phyloP scores from a whole-genome alignment of 345 rosid genomes.

The Acer saccharum region DNA sequence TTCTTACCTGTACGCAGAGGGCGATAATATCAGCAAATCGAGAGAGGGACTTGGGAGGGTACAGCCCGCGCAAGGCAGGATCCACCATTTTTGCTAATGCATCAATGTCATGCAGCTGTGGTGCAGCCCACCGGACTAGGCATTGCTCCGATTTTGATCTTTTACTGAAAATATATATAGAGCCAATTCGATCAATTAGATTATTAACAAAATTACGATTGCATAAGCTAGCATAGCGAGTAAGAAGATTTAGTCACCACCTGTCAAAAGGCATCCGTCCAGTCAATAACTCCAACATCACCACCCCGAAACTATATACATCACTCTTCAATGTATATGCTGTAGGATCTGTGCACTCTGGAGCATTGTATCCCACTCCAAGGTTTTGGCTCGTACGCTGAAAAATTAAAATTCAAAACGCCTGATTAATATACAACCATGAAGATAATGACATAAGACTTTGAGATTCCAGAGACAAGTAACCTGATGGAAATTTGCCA shows the following conservation, averaged over 20 bases:
- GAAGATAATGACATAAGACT: no score
- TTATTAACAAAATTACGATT: not conserved
- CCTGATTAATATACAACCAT: no score
- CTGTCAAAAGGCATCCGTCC: slow-evolving; percentile 85
- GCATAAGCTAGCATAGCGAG: not conserved
- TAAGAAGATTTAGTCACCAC: slow-evolving; percentile 29
- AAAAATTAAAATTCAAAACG: not conserved
- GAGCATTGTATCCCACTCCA: slow-evolving; percentile 90
- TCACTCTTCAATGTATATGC: slow-evolving; percentile 88
- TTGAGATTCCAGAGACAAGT: slow-evolving; percentile 7
- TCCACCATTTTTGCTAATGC: slow-evolving; percentile 76
- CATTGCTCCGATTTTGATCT: slow-evolving; percentile 73
- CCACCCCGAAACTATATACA: slow-evolving; percentile 91
- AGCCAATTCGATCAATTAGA: not conserved
- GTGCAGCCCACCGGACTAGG: slow-evolving; percentile 84
- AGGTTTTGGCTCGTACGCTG: slow-evolving; percentile 90
- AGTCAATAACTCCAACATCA: slow-evolving; percentile 85
- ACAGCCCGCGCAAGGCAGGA: slow-evolving; percentile 92
- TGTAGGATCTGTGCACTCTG: slow-evolving; percentile 77
- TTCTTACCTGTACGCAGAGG: slow-evolving; percentile 75
- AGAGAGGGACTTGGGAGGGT: slow-evolving; percentile 75
- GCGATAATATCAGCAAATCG: slow-evolving; percentile 77
- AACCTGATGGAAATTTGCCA: slow-evolving; percentile 77
- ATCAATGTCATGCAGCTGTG: slow-evolving; percentile 67
- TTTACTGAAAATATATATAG: slow-evolving; percentile 34